phyloP scores from a whole-genome alignment of 176 grass and related monocot species.

The Rhynchospora breviuscula region DNA sequence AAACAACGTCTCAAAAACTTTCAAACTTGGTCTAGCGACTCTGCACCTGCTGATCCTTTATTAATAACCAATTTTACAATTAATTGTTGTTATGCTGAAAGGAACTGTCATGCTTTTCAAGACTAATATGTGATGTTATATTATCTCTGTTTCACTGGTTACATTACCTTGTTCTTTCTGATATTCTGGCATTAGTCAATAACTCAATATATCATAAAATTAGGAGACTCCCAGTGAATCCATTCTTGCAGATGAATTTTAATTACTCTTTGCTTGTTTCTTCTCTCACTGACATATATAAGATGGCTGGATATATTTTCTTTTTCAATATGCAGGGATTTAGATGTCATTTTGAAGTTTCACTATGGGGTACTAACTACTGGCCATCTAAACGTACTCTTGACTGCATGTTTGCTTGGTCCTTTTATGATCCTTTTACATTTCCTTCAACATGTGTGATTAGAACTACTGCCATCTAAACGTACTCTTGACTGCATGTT shows the following conservation, averaged over 20 bases:
- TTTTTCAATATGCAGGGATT: background rate
- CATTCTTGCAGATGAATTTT: background rate
- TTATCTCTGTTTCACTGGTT: background rate
- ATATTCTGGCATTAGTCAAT: background rate
- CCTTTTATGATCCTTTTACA: background rate
- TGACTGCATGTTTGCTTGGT: background rate
- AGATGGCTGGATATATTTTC: background rate
- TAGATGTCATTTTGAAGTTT: background rate
- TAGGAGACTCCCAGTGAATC: no score
- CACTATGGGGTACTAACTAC: background rate
- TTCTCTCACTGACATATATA: background rate
- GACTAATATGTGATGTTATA: background rate
- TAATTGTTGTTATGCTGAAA: background rate
- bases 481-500: no score
- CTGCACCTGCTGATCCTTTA: background rate
- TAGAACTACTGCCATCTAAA: background rate
- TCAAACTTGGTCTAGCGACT: no score
- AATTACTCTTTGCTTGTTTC: background rate
- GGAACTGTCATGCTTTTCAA: background rate
- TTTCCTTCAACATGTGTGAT: background rate
- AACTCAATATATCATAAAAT: no score
- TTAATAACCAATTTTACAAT: background rate
- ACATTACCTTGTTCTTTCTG: background rate
- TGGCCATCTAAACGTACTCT: background rate
- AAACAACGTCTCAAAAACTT: no score